Base-by-base conservation (phyloP, 768 basidiomycete genomes). In the Mycena crocata region DNA sequence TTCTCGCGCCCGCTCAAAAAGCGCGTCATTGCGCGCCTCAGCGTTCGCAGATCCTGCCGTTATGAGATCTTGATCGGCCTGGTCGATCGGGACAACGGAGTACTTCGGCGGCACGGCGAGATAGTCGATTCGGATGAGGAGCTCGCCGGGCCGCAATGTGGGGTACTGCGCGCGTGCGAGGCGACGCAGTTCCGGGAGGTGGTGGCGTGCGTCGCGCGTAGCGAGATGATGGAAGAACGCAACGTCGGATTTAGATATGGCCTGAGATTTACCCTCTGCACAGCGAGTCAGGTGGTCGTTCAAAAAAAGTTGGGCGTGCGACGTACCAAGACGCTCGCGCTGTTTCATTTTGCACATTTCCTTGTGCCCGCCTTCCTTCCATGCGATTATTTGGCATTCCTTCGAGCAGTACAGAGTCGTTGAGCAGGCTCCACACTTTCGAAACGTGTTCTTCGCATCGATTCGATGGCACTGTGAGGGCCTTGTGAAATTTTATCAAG, bases 381-480 rank as follows among this genome's bases (percentile, higher is more conserved):
- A 80, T 2, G 77, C 78, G 4, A 65, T 55, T 5, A 69, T 68
- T 62, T 81, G 81, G 57, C 81, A 82, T 61, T 81, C 79, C 57
- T 79, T 79, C 2, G 81, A 82, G 62, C 81, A 82, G 66, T 82
- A 82, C 15, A 79, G 69, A 5, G 81, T 80, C 12, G 71, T 75
- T 8, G 73, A 72, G 67, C 81, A 81, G 7, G 73, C 75, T 7
- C 72, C 68, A 57, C 81, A 83, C 46, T 78, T 77, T 44, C 72
- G 69, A 66, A 83, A 78, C 19, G 73, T 75, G 52, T 79, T 78
- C 64, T 76, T 80, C 5, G 59, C 64, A 30, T 79, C 78, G 39
- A 78, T 60, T 68, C 79, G 80, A 19, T 79, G 79, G 57, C 80
- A 81, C 80, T 81, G 66, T 2, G 32, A 50, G 17, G 30, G 28